Conservation (phyloP, 1,284 basidiomycete genomes). For the Coniferiporia weirii region DNA sequence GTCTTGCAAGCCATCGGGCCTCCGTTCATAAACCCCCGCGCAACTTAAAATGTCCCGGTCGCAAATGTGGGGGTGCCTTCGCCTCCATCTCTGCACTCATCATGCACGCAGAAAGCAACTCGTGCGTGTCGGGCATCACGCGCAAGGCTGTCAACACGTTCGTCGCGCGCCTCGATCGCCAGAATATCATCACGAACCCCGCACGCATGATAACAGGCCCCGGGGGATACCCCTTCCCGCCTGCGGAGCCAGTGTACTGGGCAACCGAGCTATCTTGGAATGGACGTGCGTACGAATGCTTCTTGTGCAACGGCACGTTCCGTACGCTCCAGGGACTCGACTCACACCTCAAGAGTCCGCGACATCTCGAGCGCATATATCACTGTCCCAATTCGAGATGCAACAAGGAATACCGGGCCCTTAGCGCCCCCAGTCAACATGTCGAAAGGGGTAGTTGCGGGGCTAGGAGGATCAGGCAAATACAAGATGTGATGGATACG, state of each 20-base stretch:
- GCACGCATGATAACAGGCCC: too few relatives aligned
- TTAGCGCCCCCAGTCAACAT: constrained; percentile 24
- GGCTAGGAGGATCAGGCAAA: constrained; percentile 22
- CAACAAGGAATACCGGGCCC: constrained; percentile 19
- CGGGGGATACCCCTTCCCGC: constrained; percentile 3
- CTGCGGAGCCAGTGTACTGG: constrained; percentile 18
- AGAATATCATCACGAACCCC: too few relatives aligned
- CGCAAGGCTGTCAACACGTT: constrained; percentile 27
- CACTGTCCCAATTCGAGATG: constrained; percentile 21
- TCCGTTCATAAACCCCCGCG: constrained; percentile 26
- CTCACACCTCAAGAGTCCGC: constrained; percentile 30
- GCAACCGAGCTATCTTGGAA: constrained; percentile 35
- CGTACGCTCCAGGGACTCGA: constrained; percentile 26
- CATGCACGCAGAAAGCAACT: constrained; percentile 30
- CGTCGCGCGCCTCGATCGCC: constrained; percentile 24
- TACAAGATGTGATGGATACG: not conserved
- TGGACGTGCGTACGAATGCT: constrained; percentile 34
- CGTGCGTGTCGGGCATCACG: constrained; percentile 28
- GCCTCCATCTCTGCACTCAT: constrained; percentile 29
- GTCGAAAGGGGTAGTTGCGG: constrained; percentile 23
- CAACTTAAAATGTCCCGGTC: constrained; percentile 24
- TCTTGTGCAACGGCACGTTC: constrained; percentile 31
- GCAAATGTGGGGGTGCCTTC: constrained; percentile 26
- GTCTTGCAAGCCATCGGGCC: constrained; percentile 24
- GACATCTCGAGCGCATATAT: constrained; percentile 22